A percentile compares a stretch with the other conserved stretches of the same genome.
phyloP scores from a whole-genome alignment of 306 rosid genomes.

The Lithocarpus polystachyus region DNA sequence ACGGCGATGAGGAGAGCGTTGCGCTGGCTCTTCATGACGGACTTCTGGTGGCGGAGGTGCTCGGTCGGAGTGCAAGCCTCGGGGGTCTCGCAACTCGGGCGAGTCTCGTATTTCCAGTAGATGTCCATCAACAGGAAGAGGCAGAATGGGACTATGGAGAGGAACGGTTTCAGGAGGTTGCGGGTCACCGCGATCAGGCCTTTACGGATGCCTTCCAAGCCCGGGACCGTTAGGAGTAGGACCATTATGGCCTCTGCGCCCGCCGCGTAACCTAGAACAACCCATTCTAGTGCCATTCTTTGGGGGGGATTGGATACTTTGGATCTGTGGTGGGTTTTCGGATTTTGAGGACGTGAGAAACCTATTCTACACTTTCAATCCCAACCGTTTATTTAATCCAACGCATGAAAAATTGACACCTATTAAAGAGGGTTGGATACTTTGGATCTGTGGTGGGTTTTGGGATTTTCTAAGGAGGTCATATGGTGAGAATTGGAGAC shows the following conservation, averaged over 20 bases:
- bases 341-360: neutral
- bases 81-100: conserved; percentile 58
- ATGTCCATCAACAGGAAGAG: conserved; percentile 88
- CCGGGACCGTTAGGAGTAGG: conserved; percentile 82
- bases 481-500: too few relatives aligned
- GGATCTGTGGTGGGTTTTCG: neutral
- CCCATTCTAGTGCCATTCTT: conserved; percentile 93
- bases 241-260: conserved; percentile 97
- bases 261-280: conserved; percentile 91
- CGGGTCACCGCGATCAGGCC: conserved; percentile 85
- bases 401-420: too few relatives aligned
- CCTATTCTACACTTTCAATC: too few relatives aligned
- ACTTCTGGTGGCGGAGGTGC: conserved; percentile 87
- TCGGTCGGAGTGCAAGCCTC: conserved; percentile 85
- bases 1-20: conserved; percentile 90
- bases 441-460: too few relatives aligned
- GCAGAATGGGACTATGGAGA: conserved; percentile 89
- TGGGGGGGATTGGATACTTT: conserved; percentile 14
- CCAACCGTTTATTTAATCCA: too few relatives aligned
- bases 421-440: too few relatives aligned
- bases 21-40: conserved; percentile 98
- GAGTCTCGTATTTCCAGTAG: conserved; percentile 91
- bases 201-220: conserved; percentile 82
- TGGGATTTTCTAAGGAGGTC: too few relatives aligned
- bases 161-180: conserved; percentile 91